Base-by-base conservation (phyloP, 139 green algal genomes). In the Ostreobium quekettii region DNA sequence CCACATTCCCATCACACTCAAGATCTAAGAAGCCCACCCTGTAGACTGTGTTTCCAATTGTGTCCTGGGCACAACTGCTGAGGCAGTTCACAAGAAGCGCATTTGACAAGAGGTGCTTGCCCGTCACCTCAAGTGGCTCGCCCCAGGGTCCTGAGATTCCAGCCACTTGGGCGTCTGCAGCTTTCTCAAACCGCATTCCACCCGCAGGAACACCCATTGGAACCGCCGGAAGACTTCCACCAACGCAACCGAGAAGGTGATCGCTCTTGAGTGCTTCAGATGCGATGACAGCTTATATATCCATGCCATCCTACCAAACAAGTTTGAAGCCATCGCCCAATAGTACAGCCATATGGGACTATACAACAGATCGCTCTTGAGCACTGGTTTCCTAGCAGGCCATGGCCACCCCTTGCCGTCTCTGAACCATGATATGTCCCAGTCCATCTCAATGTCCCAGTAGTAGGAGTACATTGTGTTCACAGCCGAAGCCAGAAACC, bases 401-500 rank as follows among this genome's bases (percentile, higher is more conserved):
- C 26, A 48, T 15, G 7, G 36, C n/a, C n/a, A 46, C 26, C 33
- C 19, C 49, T 42, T 47, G 37, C 47, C 38, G 28, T 78, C 33
- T 39, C 48, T 72, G 60, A 92, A 82, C 70, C 76, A 90, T 2
- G 73, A 64, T 66, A 98, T 89, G 73, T 95, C 91, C 93, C 93
- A 99, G 70, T 99, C 93, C 2, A 86, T 74, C 67, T 92, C 87
- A 5, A 97, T 66, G 70, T 99, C 93, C 93, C 93, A 99, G 77
- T 93, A 98, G 71, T 86, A 97, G 5, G 84, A 93, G 79, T 89
- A 98, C 7, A 38, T 64, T 24, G 82, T 86, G 85, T 98, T 99
- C 65, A 97, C 29, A 2, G 84, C 42, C 11, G 78, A 74, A 1
- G 81, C 77, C 1, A 58, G 49, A 1, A 98, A 64, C 93, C 93